Percentiles rank a stretch among this genome's conserved stretches.
These are phyloP conservation scores for Arthrinium phaeospermum DNA, from an alignment of 2,329 filamentous ascomycete genomes.

Conservation along the genomic window DNA sequence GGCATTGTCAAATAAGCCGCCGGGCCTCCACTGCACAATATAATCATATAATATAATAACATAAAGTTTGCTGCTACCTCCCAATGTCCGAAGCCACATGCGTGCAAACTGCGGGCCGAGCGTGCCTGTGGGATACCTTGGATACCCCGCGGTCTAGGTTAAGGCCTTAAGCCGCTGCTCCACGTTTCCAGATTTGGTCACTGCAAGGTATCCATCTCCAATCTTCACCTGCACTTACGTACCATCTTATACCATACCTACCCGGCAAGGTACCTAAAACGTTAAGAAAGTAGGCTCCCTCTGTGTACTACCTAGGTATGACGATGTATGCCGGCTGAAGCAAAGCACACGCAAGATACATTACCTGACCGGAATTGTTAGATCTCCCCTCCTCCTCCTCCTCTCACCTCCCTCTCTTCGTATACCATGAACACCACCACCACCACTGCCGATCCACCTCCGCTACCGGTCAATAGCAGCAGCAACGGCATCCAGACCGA, in stretches of 20 bases:
- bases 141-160: neutral
- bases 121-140: neutral
- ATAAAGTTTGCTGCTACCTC: neutral
- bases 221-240: neutral
- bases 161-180: neutral
- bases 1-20: neutral
- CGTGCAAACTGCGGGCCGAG: neutral
- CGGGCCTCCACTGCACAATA: no score
- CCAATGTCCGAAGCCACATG: conserved; percentile 2
- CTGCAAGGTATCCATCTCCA: neutral
- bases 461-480: neutral
- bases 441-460: neutral
- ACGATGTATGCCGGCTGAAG: neutral
- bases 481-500: conserved; percentile 11
- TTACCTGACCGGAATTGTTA: neutral
- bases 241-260: neutral
- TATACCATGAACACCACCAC: conserved; percentile 13
- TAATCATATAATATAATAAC: no score
- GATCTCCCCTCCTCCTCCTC: neutral
- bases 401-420: neutral
- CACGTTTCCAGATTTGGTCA: conserved; percentile 9
- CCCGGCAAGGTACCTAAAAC: neutral
- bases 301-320: neutral
- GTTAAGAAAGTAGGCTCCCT: neutral
- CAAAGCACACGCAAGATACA: neutral